Conservation (phyloP, 352 stramenopile species). For the Globisporangium lucens region DNA sequence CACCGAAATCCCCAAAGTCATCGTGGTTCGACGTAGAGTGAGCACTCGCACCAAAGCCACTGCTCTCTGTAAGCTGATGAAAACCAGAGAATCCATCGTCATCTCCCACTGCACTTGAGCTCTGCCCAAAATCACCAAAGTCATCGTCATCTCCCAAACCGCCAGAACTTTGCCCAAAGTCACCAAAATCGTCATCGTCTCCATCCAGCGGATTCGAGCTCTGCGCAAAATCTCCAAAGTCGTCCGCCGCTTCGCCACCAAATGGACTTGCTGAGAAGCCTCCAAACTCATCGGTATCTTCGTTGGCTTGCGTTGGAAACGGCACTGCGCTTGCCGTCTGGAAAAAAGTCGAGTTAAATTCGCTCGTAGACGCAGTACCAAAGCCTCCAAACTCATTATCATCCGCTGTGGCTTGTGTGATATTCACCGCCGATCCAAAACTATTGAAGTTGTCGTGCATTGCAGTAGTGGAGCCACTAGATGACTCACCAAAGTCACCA, state of each 20-base stretch:
- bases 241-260: constrained; percentile 22
- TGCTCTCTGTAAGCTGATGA: not conserved
- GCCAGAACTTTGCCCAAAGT: constrained; percentile 19
- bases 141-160: constrained; percentile 11
- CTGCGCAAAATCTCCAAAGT: constrained; percentile 28
- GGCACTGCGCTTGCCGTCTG: not conserved
- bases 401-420: not conserved
- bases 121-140: constrained; percentile 27
- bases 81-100: constrained; percentile 3
- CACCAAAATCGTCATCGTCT: constrained; percentile 28
- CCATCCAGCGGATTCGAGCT: not conserved
- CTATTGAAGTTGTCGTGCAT: not conserved
- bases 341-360: not conserved
- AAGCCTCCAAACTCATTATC: constrained; percentile 11
- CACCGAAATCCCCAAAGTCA: constrained; percentile 17
- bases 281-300: not conserved
- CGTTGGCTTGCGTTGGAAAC: not conserved
- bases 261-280: not conserved
- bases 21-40: not conserved
- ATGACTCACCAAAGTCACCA: not conserved
- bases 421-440: no score
- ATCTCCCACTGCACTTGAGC: not conserved
- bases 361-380: not conserved
- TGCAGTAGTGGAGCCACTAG: not conserved
- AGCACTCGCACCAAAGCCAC: not conserved